phyloP scores from a whole-genome alignment of 2,329 filamentous ascomycete genomes.

The Aspergillus sp. region DNA sequence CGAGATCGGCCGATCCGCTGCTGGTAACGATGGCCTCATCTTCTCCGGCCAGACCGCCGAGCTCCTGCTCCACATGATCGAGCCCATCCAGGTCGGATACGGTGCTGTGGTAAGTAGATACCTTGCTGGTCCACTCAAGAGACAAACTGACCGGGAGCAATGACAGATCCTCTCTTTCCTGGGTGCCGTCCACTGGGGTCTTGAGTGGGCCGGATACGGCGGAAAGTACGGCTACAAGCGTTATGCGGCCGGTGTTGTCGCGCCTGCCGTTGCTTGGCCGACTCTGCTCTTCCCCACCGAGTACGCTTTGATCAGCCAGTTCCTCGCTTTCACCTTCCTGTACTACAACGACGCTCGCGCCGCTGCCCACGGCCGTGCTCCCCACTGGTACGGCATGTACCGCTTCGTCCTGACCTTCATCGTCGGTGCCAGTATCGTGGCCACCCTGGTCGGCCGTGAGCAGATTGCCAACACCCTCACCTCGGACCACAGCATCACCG shows the following conservation, averaged over 20 bases:
- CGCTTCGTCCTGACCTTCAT: conserved; percentile 90
- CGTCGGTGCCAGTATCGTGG: conserved; percentile 77
- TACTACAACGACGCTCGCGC: conserved; percentile 83
- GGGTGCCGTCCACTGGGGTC: conserved; percentile 89
- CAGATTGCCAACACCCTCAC: conserved; percentile 57
- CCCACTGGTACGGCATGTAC: conserved; percentile 83
- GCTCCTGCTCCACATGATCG: conserved; percentile 69
- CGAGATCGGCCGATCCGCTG: conserved; percentile 70
- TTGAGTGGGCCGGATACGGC: conserved; percentile 75
- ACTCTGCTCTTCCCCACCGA: conserved; percentile 81
- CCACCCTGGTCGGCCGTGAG: conserved; percentile 78
- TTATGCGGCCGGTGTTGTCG: conserved; percentile 78
- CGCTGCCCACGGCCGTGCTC: conserved; percentile 72
- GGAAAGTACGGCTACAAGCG: conserved; percentile 70
- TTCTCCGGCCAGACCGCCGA: conserved; percentile 71
- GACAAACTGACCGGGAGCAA: conserved; percentile 5
- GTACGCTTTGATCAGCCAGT: conserved; percentile 82
- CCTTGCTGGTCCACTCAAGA: not conserved
- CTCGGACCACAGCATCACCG: conserved; percentile 40
- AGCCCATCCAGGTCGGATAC: conserved; percentile 87
- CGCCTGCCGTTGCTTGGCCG: conserved; percentile 83
- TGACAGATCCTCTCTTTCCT: conserved; percentile 83
- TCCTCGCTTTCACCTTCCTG: conserved; percentile 77
- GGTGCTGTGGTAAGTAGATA: conserved; percentile 69
- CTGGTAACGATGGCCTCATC: conserved; percentile 61